Base-by-base conservation (phyloP, 1,284 basidiomycete genomes). In the Entoloma clypeatum region DNA sequence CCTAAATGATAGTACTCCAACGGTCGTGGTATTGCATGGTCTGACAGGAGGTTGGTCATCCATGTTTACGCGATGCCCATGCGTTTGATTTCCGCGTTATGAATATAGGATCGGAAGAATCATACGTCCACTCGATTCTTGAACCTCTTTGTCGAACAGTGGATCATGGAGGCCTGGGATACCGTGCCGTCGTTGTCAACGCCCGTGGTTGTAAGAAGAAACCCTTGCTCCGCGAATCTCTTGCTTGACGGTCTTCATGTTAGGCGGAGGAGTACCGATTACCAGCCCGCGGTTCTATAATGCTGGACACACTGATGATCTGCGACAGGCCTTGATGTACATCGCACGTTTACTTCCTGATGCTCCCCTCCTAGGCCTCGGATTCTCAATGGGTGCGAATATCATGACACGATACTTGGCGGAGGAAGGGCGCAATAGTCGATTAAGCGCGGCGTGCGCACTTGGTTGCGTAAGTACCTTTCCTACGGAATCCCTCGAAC, bases 371-470 rank as follows among this genome's bases (percentile, higher is more conserved):
- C 69, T 93, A 24, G 94, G 89, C 7, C 66, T 95, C 18, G 92
- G 92, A 7, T 98, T 96, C 67, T 95, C 91, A 2, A 76, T 99
- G 32, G 95, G 95, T 35, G 89, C 92, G 19, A 89, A 90, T 55
- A 82, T 97, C 32, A 66, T 98, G 47, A 84, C 89, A n/a, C 78
- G 89, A 49, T 96, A 95, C 62, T 67, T 94, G 31, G 92, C 88
- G 5, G 85, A 95, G 62, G 86, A 93, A 57, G 86, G 86, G 4
- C 72, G 75, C 11, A 56, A 68, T 7, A 86, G 83, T 46, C 77
- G 90, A 7, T 66, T 98, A 11, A 72, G 69, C 32, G 78, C 84
- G 0, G 92, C 77, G 17, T 80, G 85, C 59, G 79, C 79, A 17
- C 65, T 97, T 17, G 92, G 77, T 50, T 90, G 86, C 62, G 85